These are phyloP conservation scores for Linnemannia elongata DNA, from an alignment of 192 early-diverging fungal species.

Conservation along the genomic window DNA sequence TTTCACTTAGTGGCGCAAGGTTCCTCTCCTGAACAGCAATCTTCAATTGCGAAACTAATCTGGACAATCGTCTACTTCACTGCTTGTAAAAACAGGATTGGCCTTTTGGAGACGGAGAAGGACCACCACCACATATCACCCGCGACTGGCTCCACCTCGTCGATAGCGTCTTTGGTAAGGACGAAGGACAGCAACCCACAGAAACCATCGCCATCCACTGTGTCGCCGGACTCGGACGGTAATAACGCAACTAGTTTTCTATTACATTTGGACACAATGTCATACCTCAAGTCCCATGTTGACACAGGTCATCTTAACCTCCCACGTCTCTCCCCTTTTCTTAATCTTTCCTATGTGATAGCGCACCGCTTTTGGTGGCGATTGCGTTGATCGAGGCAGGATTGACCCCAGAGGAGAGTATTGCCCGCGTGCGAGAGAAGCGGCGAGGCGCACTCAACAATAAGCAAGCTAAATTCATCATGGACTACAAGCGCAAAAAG, in stretches of 20 bases:
- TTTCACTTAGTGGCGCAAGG: neutral
- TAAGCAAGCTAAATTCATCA: slow-evolving; percentile 73
- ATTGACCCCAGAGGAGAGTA: slow-evolving; percentile 81
- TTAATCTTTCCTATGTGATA: slow-evolving; percentile 16
- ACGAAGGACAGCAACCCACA: slow-evolving; percentile 38
- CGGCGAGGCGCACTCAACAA: slow-evolving; percentile 86
- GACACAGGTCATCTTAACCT: neutral
- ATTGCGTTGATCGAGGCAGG: slow-evolving; percentile 88
- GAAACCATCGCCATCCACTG: slow-evolving; percentile 78
- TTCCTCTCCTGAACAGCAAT: neutral
- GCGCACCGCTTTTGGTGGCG: slow-evolving; percentile 77
- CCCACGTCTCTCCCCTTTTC: neutral
- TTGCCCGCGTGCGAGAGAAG: slow-evolving; percentile 76
- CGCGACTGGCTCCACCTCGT: slow-evolving; percentile 78
- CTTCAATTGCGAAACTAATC: neutral
- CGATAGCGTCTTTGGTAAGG: slow-evolving; percentile 61
- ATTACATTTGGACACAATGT: neutral
- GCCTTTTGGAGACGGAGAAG: slow-evolving; percentile 79
- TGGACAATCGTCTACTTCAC: neutral
- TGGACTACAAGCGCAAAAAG: slow-evolving; percentile 66
- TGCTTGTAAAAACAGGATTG: slow-evolving; percentile 62
- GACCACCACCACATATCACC: slow-evolving; percentile 73
- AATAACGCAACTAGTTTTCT: neutral
- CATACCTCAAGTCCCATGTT: neutral
- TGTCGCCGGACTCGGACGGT: slow-evolving; percentile 85